A percentile compares a stretch with the other conserved stretches of the same genome.
Evolutionary conservation across 805 yeast genomes (phyloP).

Genomic region (Schwanniomyces pseudopolymorphus): DNA sequence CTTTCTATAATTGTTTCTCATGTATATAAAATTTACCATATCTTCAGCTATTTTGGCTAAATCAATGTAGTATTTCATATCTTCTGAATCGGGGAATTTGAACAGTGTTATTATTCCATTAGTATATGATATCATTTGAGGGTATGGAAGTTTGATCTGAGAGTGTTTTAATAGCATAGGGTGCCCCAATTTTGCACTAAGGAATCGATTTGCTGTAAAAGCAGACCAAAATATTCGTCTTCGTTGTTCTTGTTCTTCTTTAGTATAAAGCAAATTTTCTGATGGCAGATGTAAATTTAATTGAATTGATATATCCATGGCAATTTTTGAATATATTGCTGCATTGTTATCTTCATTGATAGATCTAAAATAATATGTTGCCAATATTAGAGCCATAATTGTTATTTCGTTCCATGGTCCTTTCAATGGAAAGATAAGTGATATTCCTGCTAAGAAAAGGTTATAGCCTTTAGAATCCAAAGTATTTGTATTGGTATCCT

Average conservation of each 20-base stretch:
- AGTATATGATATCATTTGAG: background rate
- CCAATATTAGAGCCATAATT: background rate
- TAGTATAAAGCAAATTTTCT: background rate
- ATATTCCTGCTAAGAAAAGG: background rate
- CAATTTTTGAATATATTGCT: background rate
- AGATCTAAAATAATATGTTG: constrained; percentile 2
- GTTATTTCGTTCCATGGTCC: background rate
- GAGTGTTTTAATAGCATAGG: background rate
- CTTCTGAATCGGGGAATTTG: constrained; percentile 1
- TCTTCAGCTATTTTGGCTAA: constrained; percentile 4
- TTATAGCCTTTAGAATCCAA: background rate
- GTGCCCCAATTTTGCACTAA: constrained; percentile 2
- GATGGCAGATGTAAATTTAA: constrained; percentile 1
- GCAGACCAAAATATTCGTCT: constrained; percentile 5
- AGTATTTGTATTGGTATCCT: background rate
- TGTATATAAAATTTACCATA: background rate
- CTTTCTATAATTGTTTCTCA: background rate
- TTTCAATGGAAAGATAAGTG: background rate
- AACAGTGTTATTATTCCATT: background rate
- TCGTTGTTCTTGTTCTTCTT: background rate
- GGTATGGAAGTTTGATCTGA: background rate
- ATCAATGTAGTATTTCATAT: background rate
- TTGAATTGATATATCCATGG: constrained; percentile 2
- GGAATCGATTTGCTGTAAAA: constrained; percentile 1
- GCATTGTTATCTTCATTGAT: constrained; percentile 2